Base-by-base conservation (phyloP, 768 basidiomycete species). In the Mycena pura region DNA sequence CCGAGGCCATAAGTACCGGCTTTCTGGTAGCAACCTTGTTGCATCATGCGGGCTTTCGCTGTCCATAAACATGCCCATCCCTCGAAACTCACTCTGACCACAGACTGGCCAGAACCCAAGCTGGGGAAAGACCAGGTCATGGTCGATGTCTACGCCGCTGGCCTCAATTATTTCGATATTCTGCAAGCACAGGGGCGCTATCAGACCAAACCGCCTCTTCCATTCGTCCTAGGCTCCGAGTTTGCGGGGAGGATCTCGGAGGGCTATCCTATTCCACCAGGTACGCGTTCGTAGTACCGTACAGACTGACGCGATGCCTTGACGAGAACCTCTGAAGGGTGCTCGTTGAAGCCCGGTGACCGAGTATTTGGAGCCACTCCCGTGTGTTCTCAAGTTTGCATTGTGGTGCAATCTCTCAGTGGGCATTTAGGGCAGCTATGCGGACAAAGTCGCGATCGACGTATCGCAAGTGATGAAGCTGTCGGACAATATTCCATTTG, bases 171-270 rank as follows among this genome's bases (percentile, higher is more conserved):
- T 77, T 92, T 92, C 70, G 86, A 88, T 69, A 93, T 94, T 64
- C 77, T 96, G 25, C 93, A 95, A 77, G 79, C 87, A 0, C 93
- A 95, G 56, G 60, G 62, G 0, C 41, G 38, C 6, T 38, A 63
- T 34, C 62, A 63, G 43, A 73, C 75, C 53, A 89, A 95, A 70
- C 93, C 92, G 0, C 84, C 91, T 0, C 81, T 93, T 36, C 96
- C 96, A 0, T 97, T 96, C 75, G 81, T 87, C 6, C 83, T 95
- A 6, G 95, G 95, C 15, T 80, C 85, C 34, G 92, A 99, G 73
- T 92, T 98, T 68, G 86, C 95, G 3, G 96, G 96, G 0, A 81
- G 76, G 56, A 87, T 99, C 60, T 80, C 90, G 8, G 62, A 69
- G 15, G 74, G 82, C 62, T 93, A 92, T 4, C 90, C 88, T 22